Evolutionary conservation across 495 filamentous ascomycete species (phyloP).

Genomic region (Penicillium waksmanii): DNA sequence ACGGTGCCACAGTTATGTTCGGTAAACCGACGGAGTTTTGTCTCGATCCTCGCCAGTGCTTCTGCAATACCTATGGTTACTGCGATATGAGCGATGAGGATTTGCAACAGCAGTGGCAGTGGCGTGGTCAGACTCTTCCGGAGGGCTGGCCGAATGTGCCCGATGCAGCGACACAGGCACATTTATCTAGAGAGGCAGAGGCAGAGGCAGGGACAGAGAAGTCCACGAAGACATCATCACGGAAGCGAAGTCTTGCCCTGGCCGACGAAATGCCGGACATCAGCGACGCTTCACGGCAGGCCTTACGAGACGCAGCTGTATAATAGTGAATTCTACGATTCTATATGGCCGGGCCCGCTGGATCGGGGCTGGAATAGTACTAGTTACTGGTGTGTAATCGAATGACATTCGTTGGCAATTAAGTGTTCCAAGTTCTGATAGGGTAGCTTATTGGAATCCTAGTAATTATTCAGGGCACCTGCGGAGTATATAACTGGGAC

Average conservation of each 20-base stretch:
- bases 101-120: constrained; percentile 29
- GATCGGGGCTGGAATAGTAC: neutral
- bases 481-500: too few species aligned
- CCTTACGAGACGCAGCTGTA: constrained; percentile 4
- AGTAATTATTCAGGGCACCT: too few species aligned
- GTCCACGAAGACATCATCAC: neutral
- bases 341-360: neutral
- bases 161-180: neutral
- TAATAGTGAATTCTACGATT: neutral
- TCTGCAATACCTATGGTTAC: constrained; percentile 46
- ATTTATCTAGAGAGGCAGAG: neutral
- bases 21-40: constrained; percentile 33
- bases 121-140: constrained; percentile 26
- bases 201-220: neutral
- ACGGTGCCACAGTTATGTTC: constrained; percentile 30
- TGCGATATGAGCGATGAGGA: constrained; percentile 29
- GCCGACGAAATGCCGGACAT: neutral
- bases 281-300: neutral
- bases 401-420: too few species aligned
- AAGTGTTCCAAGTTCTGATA: neutral
- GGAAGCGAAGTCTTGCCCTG: neutral
- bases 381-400: too few species aligned
- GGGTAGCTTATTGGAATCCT: neutral
- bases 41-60: constrained; percentile 38
- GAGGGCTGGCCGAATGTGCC: constrained; percentile 24